Base-by-base conservation (phyloP, 2,329 filamentous ascomycete genomes). In the Coleophoma crateriformis region DNA sequence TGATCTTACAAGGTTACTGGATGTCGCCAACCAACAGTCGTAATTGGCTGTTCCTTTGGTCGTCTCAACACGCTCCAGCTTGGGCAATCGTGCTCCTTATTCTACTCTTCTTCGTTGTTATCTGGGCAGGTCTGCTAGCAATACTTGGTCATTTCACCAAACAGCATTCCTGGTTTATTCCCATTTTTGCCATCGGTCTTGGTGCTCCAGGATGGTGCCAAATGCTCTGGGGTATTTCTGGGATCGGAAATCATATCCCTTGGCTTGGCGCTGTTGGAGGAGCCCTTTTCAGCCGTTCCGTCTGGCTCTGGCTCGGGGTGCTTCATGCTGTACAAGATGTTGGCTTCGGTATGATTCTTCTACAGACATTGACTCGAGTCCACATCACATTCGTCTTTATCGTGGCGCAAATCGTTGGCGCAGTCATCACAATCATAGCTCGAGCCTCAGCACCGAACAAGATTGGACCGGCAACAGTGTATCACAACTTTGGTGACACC, bases 291-390 rank as follows among this genome's bases (percentile, higher is more conserved):
- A 78, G 78, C 7, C 71, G 81, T 37, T 67, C 71, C 50, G 64
- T 85, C 7, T 85, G 82, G 82, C 70, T 85, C 12, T 85, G 81
- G 81, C 74, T 86, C 1, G 82, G 82, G 34, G 73, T 84, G 5
- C 69, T 85, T 20, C 81, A 85, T 57, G 73, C 78, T 12, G 67
- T 85, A 8, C 82, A 86, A 62, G 79, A 80, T 35, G 75, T 84
- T 2, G 82, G 82, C 2, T 76, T 85, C 49, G 82, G 82, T 51
- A 85, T 84, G 81, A 80, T 85, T 48, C 68, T 85, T 6, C 66
- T 85, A 39, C 79, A 82, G 61, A 84, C 81, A 2, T 65, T 83
- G 55, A 84, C 81, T 1, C 69, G 82, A 22, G 74, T 83, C 64
- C 82, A 85, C 60, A 80, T 84, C 49, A 73, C 76, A 50, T 82